phyloP scores from a whole-genome alignment of 345 rosid species.

The Eucalyptus guilfoylei region DNA sequence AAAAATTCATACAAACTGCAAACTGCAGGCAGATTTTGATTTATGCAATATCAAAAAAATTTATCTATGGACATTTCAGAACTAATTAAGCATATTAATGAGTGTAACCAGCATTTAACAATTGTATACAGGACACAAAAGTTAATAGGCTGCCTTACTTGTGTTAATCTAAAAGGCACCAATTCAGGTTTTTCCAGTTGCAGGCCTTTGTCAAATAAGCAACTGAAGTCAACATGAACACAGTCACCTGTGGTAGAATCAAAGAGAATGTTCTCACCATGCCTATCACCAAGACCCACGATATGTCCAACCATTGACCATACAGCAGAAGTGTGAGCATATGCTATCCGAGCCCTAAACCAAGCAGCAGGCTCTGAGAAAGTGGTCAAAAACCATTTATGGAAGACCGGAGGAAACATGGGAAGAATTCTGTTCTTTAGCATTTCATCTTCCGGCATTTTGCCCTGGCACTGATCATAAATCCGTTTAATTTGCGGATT shows the following conservation, averaged over 20 bases:
- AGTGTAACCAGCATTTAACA: neutral
- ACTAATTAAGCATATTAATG: neutral
- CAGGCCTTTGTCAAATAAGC: slow-evolving; percentile 95
- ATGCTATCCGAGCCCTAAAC: slow-evolving; percentile 94
- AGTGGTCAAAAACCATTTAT: slow-evolving; percentile 87
- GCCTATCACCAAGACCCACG: slow-evolving; percentile 96
- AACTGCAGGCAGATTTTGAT: neutral
- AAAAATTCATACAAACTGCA: neutral
- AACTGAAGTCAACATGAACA: slow-evolving; percentile 96
- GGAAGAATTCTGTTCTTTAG: slow-evolving; percentile 87
- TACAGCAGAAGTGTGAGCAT: slow-evolving; percentile 95
- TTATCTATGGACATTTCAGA: neutral
- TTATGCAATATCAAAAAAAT: neutral
- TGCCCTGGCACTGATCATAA: slow-evolving; percentile 78
- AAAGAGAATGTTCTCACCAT: slow-evolving; percentile 96
- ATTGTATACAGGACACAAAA: neutral
- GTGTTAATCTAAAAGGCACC: slow-evolving; percentile 96
- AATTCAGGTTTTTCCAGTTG: slow-evolving; percentile 97
- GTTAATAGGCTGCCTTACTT: slow-evolving; percentile 23
- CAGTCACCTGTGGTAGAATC: slow-evolving; percentile 99
- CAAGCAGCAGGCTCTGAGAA: slow-evolving; percentile 99
- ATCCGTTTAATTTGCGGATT: slow-evolving; percentile 83
- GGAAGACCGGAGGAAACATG: slow-evolving; percentile 93
- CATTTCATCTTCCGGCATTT: slow-evolving; percentile 83
- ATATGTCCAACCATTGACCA: slow-evolving; percentile 99